Conservation (phyloP, 495 filamentous ascomycete genomes). For the Aspergillus heteromorphus region DNA sequence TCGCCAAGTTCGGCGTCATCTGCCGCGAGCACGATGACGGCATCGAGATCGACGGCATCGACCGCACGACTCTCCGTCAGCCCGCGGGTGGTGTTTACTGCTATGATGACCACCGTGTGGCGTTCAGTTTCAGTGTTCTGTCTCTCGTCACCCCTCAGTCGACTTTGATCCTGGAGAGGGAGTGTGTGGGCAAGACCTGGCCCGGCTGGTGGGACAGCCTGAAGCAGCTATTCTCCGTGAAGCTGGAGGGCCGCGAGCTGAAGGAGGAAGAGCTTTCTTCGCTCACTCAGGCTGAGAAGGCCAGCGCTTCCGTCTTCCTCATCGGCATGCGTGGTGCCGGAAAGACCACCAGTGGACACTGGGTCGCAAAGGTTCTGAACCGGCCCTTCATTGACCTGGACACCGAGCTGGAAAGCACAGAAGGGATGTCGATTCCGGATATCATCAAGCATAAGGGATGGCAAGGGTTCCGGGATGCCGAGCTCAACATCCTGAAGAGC, state of each 20-base stretch:
- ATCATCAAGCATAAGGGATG: conserved; percentile 76
- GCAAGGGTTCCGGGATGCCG: conserved; percentile 81
- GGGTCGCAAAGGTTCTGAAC: conserved; percentile 69
- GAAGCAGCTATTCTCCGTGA: conserved; percentile 65
- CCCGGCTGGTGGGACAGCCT: conserved; percentile 97
- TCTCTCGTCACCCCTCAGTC: conserved; percentile 67
- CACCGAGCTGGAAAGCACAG: conserved; percentile 67
- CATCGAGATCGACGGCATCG: conserved; percentile 73
- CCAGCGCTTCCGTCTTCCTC: conserved; percentile 69
- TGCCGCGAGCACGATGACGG: conserved; percentile 89
- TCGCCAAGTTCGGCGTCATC: conserved; percentile 89
- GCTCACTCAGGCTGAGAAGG: conserved; percentile 28
- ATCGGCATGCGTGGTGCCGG: conserved; percentile 98
- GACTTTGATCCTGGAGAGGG: conserved; percentile 77
- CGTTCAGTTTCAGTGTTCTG: conserved; percentile 97
- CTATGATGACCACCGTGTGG: conserved; percentile 97
- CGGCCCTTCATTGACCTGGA: conserved; percentile 85
- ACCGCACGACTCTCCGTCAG: conserved; percentile 52
- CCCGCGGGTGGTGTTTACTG: conserved; percentile 73
- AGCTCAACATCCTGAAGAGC: conserved; percentile 67
- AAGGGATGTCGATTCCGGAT: conserved; percentile 73
- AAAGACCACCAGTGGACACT: conserved; percentile 87
- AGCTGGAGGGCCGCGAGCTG: conserved; percentile 67
- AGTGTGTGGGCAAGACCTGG: conserved; percentile 98
- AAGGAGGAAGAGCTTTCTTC: conserved; percentile 32